Evolutionary conservation across 331 rosid genomes (phyloP), one percentile per base, ranked within the genome.

Genomic region (Quercus lobata): DNA sequence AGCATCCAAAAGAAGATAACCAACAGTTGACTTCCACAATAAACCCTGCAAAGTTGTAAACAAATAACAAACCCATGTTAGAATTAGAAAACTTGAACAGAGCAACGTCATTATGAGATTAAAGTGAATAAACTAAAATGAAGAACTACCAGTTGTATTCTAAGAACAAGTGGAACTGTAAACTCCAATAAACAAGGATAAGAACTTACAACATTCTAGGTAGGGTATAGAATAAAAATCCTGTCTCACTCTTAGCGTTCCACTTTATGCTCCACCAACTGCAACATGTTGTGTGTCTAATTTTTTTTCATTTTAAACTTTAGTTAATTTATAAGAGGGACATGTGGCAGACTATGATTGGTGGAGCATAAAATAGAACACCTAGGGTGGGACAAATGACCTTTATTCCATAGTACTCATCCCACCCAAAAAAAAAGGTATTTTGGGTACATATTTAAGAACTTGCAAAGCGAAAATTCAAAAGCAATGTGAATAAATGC

Each of bases 1-100:
- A 65, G 90, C 92, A 83, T 96, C 99, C 85, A 91, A 88, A 77
- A 96, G 84, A 87, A 96, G 92, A 86, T 84, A 96, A 83, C 82
- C 81, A 68, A 87, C 69, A 81, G 88, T 86, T 54, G 80, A 81
- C 82, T 91, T 91, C 97, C 96, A 90, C 74, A 84, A 72, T 34
- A 93, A 80, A 72, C 90, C 86, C 99, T 96, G 92, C 80, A 89
- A 84, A 79, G 77, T 77, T 34, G 72, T 66, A 44, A 63, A 46
- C 54, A 78, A 57, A 25, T 17, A 65, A n/a, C 44, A 55, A 19
- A n/a, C 25, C 65, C 77, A 19, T 55, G 72, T 73, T 78, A 82
- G 78, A 34, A 73, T 69, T 7, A 73, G 63, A 6, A 72, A 82
- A 76, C 10, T 18, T 27, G 52, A 49, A 52, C 44, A 54, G 60